Percentiles rank a stretch among this genome's conserved stretches.
Conservation (phyloP, 148 eudicot genomes). For the Camellia lanceoleosa region DNA sequence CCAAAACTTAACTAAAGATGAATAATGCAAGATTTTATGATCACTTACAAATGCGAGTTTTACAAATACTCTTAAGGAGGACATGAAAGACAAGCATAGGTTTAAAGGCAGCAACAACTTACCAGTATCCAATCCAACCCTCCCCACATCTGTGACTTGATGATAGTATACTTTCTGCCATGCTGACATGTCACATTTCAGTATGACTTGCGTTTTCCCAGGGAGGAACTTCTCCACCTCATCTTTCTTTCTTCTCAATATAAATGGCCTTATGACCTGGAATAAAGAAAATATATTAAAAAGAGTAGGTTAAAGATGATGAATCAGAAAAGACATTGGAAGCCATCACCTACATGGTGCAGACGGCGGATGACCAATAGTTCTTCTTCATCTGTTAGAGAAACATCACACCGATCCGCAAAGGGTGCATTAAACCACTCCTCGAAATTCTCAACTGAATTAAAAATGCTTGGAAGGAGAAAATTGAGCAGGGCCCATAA, state of each 20-base stretch:
- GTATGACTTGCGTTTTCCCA: conserved; percentile 81
- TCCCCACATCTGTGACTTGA: conserved; percentile 83
- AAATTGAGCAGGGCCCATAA: conserved; percentile 96
- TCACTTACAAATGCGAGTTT: neutral
- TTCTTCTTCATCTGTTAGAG: conserved; percentile 90
- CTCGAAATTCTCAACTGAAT: conserved; percentile 91
- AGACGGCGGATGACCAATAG: conserved; percentile 88
- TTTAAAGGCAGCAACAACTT: conserved; percentile 35
- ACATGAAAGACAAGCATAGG: conserved; percentile 12
- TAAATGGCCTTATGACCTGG: conserved; percentile 97
- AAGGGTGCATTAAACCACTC: conserved; percentile 99
- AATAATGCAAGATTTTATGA: neutral
- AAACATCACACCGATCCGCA: conserved; percentile 83
- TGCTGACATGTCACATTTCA: conserved; percentile 96
- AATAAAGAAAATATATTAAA: conserved; percentile 11
- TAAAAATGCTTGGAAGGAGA: conserved; percentile 92
- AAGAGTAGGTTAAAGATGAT: conserved; percentile 4
- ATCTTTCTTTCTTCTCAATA: conserved; percentile 91
- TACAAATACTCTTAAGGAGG: neutral
- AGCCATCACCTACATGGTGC: conserved; percentile 68
- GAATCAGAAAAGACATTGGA: neutral
- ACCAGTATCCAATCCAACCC: conserved; percentile 93
- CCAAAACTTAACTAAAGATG: neutral
- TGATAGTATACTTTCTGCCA: conserved; percentile 98
- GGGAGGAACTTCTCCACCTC: conserved; percentile 98